A percentile compares a stretch with the other conserved stretches of the same genome.
phyloP scores from a whole-genome alignment of 352 stramenopile species.

The Phytophthora uliginosa region DNA sequence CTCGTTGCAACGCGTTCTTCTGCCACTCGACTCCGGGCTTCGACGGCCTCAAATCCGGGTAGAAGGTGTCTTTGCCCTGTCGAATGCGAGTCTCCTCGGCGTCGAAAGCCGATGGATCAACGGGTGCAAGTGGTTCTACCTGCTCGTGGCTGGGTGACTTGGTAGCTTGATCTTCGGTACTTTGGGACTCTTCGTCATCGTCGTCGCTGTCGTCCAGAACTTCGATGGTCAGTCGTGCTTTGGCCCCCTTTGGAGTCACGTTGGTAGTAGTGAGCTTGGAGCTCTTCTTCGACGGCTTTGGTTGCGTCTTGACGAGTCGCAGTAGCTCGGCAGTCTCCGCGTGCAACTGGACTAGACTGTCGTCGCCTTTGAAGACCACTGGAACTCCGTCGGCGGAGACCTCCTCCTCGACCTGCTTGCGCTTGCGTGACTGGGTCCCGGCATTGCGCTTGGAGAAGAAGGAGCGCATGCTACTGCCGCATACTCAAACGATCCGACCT shows the following conservation, averaged over 20 bases:
- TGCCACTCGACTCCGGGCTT: constrained; percentile 67
- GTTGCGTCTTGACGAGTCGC: constrained; percentile 60
- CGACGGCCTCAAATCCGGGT: constrained; percentile 57
- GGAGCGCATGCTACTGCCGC: constrained; percentile 42
- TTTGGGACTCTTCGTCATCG: constrained; percentile 14
- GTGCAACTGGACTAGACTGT: constrained; percentile 67
- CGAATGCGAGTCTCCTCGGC: constrained; percentile 69
- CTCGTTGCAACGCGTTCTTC: constrained; percentile 38
- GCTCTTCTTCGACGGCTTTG: constrained; percentile 31
- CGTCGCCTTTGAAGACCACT: constrained; percentile 51
- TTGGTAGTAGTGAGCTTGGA: constrained; percentile 22
- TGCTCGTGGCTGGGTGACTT: constrained; percentile 2
- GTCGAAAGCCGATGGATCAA: constrained; percentile 63
- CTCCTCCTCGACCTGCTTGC: constrained; percentile 30
- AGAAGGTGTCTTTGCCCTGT: constrained; percentile 66
- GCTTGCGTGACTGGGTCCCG: constrained; percentile 23
- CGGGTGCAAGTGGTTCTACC: constrained; percentile 4
- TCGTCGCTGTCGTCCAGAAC: constrained; percentile 66
- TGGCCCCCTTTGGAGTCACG: constrained; percentile 18
- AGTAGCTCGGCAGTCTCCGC: constrained; percentile 70
- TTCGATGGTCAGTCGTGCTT: constrained; percentile 74
- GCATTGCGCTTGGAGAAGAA: constrained; percentile 53
- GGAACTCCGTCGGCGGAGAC: constrained; percentile 22
- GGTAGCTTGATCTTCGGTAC: neutral
- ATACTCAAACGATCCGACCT: constrained; percentile 22